phyloP scores from a whole-genome alignment of 768 basidiomycete genomes.

The Mycena sanguinolenta region DNA sequence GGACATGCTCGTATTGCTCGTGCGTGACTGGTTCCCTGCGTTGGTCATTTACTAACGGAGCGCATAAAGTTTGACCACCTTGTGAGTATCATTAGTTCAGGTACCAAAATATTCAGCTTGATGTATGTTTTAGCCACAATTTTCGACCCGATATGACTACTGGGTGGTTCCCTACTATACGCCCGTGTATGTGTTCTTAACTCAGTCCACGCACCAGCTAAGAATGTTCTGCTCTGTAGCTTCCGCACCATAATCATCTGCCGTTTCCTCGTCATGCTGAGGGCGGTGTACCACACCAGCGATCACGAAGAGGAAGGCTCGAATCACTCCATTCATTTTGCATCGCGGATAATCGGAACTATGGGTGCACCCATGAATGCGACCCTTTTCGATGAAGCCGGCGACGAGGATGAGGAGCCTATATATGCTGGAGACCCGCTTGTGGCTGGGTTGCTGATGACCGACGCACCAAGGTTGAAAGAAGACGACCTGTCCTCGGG shows the following conservation, averaged over 20 bases:
- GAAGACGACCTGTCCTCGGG: neutral
- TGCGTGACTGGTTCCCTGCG: constrained; percentile 3
- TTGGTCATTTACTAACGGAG: neutral
- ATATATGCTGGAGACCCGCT: constrained; percentile 43
- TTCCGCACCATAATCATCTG: constrained; percentile 52
- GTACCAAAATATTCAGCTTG: neutral
- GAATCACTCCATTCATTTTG: constrained; percentile 29
- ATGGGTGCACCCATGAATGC: constrained; percentile 45
- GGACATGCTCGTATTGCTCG: constrained; percentile 47
- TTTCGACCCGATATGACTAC: constrained; percentile 48
- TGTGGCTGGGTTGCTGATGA: constrained; percentile 35
- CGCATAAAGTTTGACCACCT: constrained; percentile 39
- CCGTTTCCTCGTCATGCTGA: constrained; percentile 48
- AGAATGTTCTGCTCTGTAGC: constrained; percentile 17
- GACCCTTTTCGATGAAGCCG: constrained; percentile 30
- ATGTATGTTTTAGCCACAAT: constrained; percentile 40
- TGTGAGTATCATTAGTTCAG: constrained; percentile 31
- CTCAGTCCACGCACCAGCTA: neutral
- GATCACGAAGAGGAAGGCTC: constrained; percentile 23
- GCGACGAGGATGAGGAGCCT: no score
- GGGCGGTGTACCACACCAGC: constrained; percentile 43
- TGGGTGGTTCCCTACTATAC: constrained; percentile 53
- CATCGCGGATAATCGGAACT: constrained; percentile 43
- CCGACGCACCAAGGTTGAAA: neutral
- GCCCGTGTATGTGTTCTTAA: constrained; percentile 44